phyloP scores from a whole-genome alignment of 192 early-diverging fungal species.

The Backusella psychrophila region DNA sequence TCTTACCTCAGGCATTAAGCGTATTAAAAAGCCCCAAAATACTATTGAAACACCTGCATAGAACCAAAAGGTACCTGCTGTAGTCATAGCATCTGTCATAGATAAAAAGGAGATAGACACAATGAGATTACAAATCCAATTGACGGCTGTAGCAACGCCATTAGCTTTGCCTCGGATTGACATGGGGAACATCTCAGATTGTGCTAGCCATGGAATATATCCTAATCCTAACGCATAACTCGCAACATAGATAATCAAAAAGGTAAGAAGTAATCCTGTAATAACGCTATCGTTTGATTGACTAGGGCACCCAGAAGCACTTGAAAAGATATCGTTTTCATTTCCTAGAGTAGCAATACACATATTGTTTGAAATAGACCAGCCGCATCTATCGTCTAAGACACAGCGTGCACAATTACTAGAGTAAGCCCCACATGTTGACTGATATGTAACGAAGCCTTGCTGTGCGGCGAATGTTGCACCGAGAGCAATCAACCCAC shows the following conservation, averaged over 20 bases:
- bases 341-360: not conserved
- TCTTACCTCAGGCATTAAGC: slow-evolving; percentile 43
- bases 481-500: slow-evolving; percentile 42
- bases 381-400: slow-evolving; percentile 44
- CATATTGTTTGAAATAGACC: slow-evolving; percentile 19
- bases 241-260: slow-evolving; percentile 33
- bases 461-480: slow-evolving; percentile 44
- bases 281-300: slow-evolving; percentile 18
- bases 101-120: slow-evolving; percentile 50
- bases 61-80: slow-evolving; percentile 51
- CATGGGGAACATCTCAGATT: slow-evolving; percentile 50
- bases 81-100: slow-evolving; percentile 47
- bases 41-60: slow-evolving; percentile 44
- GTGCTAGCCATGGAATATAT: slow-evolving; percentile 53
- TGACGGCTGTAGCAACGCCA: slow-evolving; percentile 52
- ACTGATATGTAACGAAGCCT: slow-evolving; percentile 43
- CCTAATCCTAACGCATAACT: slow-evolving; percentile 52
- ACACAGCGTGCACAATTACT: slow-evolving; percentile 46
- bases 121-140: slow-evolving; percentile 48
- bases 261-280: slow-evolving; percentile 17
- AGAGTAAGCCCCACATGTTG: slow-evolving; percentile 41
- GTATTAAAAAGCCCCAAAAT: slow-evolving; percentile 45
- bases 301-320: slow-evolving; percentile 24
- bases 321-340: slow-evolving; percentile 23
- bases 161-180: slow-evolving; percentile 51